phyloP scores from a whole-genome alignment of 2,329 filamentous ascomycete genomes.

The Monosporascus sp. region DNA sequence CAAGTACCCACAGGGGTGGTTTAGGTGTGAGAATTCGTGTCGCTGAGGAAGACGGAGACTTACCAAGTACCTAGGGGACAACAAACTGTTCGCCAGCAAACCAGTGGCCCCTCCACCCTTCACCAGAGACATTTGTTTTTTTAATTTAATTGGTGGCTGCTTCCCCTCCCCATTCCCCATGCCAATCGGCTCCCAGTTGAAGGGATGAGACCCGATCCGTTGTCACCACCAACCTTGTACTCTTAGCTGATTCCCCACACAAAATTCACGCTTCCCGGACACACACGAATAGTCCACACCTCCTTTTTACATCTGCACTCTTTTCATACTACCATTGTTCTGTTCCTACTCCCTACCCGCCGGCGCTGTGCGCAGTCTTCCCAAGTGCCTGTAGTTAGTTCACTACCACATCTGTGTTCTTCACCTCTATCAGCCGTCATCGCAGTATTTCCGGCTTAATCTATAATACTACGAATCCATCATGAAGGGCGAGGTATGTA shows the following conservation, averaged over 20 bases:
- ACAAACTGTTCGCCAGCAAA: not conserved
- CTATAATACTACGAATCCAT: conserved; percentile 22
- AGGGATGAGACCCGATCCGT: too few species aligned
- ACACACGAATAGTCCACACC: conserved; percentile 11
- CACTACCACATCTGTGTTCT: not conserved
- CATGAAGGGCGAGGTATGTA: conserved; percentile 55
- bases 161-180: too few species aligned
- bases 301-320: conserved; percentile 17
- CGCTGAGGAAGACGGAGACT: not conserved
- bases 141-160: too few species aligned
- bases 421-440: conserved; percentile 4
- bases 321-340: conserved; percentile 7
- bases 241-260: not conserved
- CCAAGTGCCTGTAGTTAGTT: not conserved
- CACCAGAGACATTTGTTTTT: not conserved
- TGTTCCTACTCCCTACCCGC: conserved; percentile 8
- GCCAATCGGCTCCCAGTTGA: too few species aligned
- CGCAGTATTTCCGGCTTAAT: conserved; percentile 9
- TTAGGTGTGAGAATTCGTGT: not conserved
- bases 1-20: conserved; percentile 4
- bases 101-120: not conserved
- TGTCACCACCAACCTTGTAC: too few species aligned
- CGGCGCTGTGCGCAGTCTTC: conserved; percentile 21
- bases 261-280: not conserved
- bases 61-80: not conserved